These are phyloP conservation scores for Mortierella alpina DNA, from an alignment of 192 early-diverging fungal species.

Conservation along the genomic window DNA sequence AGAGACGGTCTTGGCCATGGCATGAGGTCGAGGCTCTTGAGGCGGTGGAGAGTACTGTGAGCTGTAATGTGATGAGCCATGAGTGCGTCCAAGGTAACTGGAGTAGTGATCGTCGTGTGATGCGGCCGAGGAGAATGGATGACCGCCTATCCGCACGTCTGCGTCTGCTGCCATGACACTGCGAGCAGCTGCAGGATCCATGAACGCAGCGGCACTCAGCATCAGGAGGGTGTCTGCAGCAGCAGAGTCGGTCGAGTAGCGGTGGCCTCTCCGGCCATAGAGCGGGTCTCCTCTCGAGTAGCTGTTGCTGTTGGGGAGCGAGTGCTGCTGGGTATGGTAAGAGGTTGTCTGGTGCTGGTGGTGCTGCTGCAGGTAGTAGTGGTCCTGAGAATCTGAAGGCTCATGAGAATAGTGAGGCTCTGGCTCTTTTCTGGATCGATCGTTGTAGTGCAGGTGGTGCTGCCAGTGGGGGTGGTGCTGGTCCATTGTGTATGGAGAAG, in stretches of 20 bases:
- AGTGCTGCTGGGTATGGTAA: constrained; percentile 10
- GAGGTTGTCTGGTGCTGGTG: not conserved
- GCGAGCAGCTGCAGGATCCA: constrained; percentile 32
- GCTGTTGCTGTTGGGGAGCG: not conserved
- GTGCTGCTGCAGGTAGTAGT: not conserved
- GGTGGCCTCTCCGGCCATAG: constrained; percentile 21
- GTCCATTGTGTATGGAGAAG: not conserved
- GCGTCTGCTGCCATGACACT: not conserved
- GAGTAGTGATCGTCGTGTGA: not conserved
- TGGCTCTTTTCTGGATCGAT: constrained; percentile 20
- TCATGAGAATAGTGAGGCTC: constrained; percentile 6
- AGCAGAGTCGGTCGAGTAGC: constrained; percentile 37
- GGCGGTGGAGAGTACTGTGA: constrained; percentile 1
- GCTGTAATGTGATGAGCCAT: not conserved
- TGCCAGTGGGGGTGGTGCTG: not conserved
- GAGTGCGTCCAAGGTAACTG: not conserved
- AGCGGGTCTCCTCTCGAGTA: not conserved
- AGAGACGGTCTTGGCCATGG: constrained; percentile 45
- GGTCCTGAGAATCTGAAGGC: constrained; percentile 6
- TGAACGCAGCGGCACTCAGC: constrained; percentile 46
- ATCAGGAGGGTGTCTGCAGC: constrained; percentile 54
- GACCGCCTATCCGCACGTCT: not conserved
- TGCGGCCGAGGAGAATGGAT: not conserved
- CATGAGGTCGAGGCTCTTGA: constrained; percentile 1
- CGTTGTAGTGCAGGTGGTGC: not conserved